phyloP scores from a whole-genome alignment of 2,329 filamentous ascomycete species.

The Fusarium begoniae region DNA sequence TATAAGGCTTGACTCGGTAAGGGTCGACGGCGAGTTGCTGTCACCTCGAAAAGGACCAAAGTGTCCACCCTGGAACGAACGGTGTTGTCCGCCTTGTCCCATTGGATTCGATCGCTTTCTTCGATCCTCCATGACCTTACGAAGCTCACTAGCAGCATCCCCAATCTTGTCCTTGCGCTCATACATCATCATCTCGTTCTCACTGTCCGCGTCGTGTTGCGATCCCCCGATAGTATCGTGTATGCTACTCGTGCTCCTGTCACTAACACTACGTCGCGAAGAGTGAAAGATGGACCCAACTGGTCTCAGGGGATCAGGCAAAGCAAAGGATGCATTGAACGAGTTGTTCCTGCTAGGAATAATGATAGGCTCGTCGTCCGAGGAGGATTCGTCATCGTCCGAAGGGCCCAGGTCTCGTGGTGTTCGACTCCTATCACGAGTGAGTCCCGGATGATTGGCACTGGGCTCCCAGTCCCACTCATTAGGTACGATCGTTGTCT shows the following conservation, averaged over 20 bases:
- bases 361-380: conserved; percentile 72
- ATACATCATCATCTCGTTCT: conserved; percentile 67
- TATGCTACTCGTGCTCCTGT: conserved; percentile 57
- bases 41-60: conserved; percentile 47
- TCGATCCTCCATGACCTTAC: conserved; percentile 64
- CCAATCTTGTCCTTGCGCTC: conserved; percentile 56
- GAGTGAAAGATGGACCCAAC: conserved; percentile 59
- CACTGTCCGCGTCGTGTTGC: conserved; percentile 61
- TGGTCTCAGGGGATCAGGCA: conserved; percentile 63
- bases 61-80: conserved; percentile 46
- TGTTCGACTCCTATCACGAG: conserved; percentile 43
- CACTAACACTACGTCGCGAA: conserved; percentile 59
- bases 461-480: conserved; percentile 40
- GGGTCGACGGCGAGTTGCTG: conserved; percentile 61
- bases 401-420: conserved; percentile 56
- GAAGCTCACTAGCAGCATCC: conserved; percentile 68
- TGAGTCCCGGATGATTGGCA: conserved; percentile 43
- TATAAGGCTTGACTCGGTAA: conserved; percentile 58
- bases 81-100: conserved; percentile 46
- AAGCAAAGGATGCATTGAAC: conserved; percentile 64
- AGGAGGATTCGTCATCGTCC: conserved; percentile 64
- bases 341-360: conserved; percentile 67
- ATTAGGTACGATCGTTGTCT: conserved; percentile 57
- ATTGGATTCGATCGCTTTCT: conserved; percentile 53
- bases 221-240: conserved; percentile 50